phyloP scores from a whole-genome alignment of 331 rosid genomes.

The Pyrus hybrid region DNA sequence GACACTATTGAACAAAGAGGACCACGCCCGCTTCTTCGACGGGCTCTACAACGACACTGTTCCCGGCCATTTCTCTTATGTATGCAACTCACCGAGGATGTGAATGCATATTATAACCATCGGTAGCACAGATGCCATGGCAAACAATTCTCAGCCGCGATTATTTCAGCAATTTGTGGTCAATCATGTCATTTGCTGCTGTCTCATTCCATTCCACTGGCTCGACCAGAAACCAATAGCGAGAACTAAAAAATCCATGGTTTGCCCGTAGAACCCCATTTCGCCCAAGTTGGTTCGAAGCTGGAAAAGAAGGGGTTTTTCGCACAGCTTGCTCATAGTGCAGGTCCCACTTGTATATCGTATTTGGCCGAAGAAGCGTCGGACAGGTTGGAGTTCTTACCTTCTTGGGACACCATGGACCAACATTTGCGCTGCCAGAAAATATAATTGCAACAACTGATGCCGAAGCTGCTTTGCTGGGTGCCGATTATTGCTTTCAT shows the following conservation, averaged over 20 bases:
- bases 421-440: slow-evolving; percentile 36
- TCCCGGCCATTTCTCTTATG: neutral
- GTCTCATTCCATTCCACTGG: neutral
- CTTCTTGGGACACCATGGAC: neutral
- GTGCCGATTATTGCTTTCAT: slow-evolving; percentile 77
- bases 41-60: neutral
- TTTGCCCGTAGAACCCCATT: too few relatives aligned
- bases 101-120: neutral
- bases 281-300: too few relatives aligned
- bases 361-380: neutral
- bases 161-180: neutral
- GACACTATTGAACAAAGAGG: neutral
- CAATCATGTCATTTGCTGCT: neutral
- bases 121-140: neutral
- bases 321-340: neutral
- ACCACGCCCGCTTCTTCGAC: neutral
- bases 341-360: neutral
- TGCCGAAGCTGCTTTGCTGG: slow-evolving; percentile 63
- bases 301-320: too few relatives aligned
- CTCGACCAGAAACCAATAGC: too few relatives aligned
- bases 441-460: slow-evolving; percentile 78
- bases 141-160: neutral
- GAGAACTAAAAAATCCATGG: too few relatives aligned
- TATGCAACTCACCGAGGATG: neutral
- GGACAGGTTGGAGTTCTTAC: neutral